A percentile compares a stretch with the other conserved stretches of the same genome.
Conservation (phyloP, 768 basidiomycete genomes). For the Trametes villosa region DNA sequence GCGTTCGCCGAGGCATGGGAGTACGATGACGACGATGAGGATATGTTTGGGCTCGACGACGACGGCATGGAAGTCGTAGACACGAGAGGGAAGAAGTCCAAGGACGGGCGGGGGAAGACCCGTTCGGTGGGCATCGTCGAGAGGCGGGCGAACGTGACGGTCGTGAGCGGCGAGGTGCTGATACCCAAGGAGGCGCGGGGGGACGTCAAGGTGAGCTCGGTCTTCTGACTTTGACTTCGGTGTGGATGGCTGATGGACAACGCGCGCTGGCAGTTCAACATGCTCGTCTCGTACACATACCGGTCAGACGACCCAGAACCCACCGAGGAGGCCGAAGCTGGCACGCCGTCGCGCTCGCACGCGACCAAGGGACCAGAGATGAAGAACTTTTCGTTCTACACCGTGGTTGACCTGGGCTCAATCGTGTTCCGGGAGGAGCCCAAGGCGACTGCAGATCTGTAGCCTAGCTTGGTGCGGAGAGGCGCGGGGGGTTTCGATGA, state of each 20-base stretch:
- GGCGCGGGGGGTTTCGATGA: no score
- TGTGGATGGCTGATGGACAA: neutral
- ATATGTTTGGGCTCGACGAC: slow-evolving; percentile 68
- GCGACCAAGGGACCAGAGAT: slow-evolving; percentile 64
- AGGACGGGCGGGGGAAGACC: slow-evolving; percentile 48
- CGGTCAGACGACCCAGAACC: slow-evolving; percentile 83
- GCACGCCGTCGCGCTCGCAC: slow-evolving; percentile 40
- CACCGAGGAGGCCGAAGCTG: slow-evolving; percentile 55
- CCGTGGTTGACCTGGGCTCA: slow-evolving; percentile 76
- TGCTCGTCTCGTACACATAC: slow-evolving; percentile 94
- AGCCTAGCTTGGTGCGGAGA: neutral
- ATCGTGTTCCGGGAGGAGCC: slow-evolving; percentile 65
- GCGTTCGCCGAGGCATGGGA: slow-evolving; percentile 98
- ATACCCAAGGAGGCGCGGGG: slow-evolving; percentile 81
- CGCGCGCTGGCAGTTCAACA: slow-evolving; percentile 69
- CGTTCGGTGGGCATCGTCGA: slow-evolving; percentile 84
- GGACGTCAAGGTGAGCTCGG: slow-evolving; percentile 69
- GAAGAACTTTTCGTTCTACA: slow-evolving; percentile 91
- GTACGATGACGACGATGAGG: slow-evolving; percentile 88
- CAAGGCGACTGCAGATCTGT: slow-evolving; percentile 18
- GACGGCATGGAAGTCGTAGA: slow-evolving; percentile 42
- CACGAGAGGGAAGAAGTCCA: slow-evolving; percentile 43
- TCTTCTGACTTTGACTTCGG: neutral
- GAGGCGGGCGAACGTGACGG: slow-evolving; percentile 85
- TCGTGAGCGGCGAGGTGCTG: slow-evolving; percentile 87